phyloP scores from a whole-genome alignment of 495 filamentous ascomycete species.

The Lophiotrema nucula region DNA sequence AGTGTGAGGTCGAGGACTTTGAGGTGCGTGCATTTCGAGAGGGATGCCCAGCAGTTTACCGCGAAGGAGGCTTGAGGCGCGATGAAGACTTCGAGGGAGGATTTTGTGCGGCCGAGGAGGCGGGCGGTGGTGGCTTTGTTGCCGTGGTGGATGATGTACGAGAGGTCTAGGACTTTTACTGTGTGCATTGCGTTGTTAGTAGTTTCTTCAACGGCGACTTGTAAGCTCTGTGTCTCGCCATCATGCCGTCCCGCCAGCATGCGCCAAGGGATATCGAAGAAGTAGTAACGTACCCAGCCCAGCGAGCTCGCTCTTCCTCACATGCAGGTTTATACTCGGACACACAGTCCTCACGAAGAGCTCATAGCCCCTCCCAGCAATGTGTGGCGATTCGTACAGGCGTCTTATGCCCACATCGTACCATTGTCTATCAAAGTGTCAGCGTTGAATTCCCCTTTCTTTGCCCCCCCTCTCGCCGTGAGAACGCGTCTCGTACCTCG shows the following conservation, averaged over 20 bases:
- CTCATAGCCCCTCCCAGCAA: conserved; percentile 56
- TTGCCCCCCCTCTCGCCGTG: no score
- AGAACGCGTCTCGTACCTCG: conserved; percentile 37
- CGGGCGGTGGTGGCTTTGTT: conserved; percentile 64
- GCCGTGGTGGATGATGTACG: conserved; percentile 62
- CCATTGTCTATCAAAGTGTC: conserved; percentile 52
- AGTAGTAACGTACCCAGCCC: conserved; percentile 39
- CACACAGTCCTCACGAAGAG: conserved; percentile 63
- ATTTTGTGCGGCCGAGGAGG: conserved; percentile 59
- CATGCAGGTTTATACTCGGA: conserved; percentile 57
- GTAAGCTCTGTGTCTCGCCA: no score
- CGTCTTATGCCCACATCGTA: conserved; percentile 55
- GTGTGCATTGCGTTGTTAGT: no score
- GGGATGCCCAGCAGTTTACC: conserved; percentile 61
- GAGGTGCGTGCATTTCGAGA: conserved; percentile 61
- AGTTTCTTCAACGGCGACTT: no score
- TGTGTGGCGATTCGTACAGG: conserved; percentile 56
- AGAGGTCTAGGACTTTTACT: conserved; percentile 60
- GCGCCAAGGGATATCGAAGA: background rate
- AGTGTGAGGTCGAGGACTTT: conserved; percentile 59
- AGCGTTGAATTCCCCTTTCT: no score
- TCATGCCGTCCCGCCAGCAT: no score
- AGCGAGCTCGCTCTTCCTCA: conserved; percentile 55
- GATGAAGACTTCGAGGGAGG: conserved; percentile 57
- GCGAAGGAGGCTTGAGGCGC: conserved; percentile 67